Evolutionary conservation across 108 stramenopile genomes (phyloP), one percentile per base, ranked within the genome.

Genomic region (Ochromonas danica): DNA sequence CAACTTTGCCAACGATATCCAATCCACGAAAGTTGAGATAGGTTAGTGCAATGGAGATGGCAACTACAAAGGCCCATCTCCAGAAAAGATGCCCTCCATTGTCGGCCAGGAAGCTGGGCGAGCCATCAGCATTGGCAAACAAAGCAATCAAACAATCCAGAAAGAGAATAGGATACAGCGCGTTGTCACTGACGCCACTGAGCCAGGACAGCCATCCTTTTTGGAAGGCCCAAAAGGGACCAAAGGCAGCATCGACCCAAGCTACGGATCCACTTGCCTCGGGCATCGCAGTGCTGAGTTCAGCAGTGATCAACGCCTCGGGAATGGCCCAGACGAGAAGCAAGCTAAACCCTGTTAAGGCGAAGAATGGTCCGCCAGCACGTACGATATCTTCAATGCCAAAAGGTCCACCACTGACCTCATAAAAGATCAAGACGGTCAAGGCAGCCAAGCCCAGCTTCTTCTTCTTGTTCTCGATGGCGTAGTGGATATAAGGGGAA

Each of bases 181-280:
- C 92, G 85, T 94, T 96, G 86, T 95, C 91, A 61, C 72, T 36
- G 30, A 92, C 94, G 42, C 94, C 94, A 1, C 89, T 81, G 31
- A 98, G 81, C 95, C 95, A 95, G 38, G 81, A 84, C 65, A 94
- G 79, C 89, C 91, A 95, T 1, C 97, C 97, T 71, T 87, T 80
- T 85, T 96, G 79, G 71, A 86, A 91, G 2, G 91, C 97, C 80
- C 89, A 91, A 38, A 61, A 83, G 2, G 84, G 80, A 1, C 94
- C 95, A 88, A 93, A 96, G 0, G 96, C 96, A 80, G 89, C 89
- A 70, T 94, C 92, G 1, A 95, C 92, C 93, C 94, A 96, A 0
- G 93, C 91, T 1, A 94, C 92, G 51, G 89, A 92, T 1, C 94
- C 96, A 1, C 89, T 87, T 14, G 93, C 88, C 39, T 94, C 94